Conservation (phyloP, 257 asterid genomes). For the Rauvolfia tetraphylla region DNA sequence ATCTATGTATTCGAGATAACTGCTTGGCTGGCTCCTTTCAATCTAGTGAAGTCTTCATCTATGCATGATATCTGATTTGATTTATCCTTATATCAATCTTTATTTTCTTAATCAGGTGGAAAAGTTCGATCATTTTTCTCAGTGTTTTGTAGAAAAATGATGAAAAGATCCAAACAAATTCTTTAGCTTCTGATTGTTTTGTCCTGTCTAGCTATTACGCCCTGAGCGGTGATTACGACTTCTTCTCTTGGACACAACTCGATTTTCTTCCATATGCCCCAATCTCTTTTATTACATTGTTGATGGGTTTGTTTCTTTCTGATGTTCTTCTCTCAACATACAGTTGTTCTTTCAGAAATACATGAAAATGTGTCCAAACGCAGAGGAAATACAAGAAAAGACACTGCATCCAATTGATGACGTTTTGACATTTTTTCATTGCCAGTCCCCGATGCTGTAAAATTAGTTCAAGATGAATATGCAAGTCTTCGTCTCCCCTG, state of each 20-base stretch:
- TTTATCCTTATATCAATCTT: neutral
- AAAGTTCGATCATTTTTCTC: neutral
- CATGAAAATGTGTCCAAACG: too few relatives aligned
- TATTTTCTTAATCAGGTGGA: neutral
- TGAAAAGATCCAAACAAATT: neutral
- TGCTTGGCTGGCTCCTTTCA: neutral
- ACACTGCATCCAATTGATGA: neutral
- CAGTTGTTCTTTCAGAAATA: neutral
- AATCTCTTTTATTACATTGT: neutral
- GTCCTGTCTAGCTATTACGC: neutral
- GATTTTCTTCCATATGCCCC: neutral
- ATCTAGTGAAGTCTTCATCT: neutral
- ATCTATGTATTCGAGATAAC: neutral
- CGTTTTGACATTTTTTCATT: neutral
- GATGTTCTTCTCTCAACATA: neutral
- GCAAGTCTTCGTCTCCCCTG: neutral
- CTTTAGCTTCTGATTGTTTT: neutral
- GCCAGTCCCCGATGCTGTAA: neutral
- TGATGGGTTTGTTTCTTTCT: neutral
- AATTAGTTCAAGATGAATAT: neutral
- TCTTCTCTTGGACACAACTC: conserved; percentile 1
- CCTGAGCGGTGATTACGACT: conserved; percentile 1
- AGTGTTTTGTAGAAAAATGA: neutral
- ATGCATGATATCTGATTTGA: neutral
- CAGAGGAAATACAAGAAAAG: neutral